These are phyloP conservation scores for Dryas integrifolia DNA, from an alignment of 331 rosid genomes.

Conservation along the genomic window DNA sequence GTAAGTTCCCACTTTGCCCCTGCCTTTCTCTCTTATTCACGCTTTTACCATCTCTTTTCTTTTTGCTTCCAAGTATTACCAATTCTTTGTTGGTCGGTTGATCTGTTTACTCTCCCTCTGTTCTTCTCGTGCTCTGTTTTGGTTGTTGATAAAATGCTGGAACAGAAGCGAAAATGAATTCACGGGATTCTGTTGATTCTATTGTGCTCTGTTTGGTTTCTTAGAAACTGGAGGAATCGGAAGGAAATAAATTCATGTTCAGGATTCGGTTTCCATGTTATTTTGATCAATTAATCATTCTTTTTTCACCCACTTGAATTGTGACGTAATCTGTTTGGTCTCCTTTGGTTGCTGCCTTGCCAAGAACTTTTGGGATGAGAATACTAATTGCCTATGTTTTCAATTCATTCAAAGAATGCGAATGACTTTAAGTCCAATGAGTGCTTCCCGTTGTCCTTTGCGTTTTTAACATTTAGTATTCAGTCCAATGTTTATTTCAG, in stretches of 20 bases:
- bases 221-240: not conserved
- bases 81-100: not conserved
- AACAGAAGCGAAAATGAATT: not conserved
- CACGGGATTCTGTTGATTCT: not conserved
- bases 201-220: not conserved
- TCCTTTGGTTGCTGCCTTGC: not conserved
- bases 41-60: not conserved
- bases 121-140: not conserved
- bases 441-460: constrained; percentile 12
- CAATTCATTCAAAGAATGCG: not conserved
- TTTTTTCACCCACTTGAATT: too few relatives aligned
- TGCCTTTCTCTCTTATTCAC: not conserved
- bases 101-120: not conserved
- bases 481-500: not conserved
- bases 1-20: constrained; percentile 38
- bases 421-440: not conserved
- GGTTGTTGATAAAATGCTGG: not conserved
- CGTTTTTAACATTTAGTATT: not conserved
- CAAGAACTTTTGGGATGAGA: not conserved
- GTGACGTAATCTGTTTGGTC: not conserved
- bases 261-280: too few relatives aligned
- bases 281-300: not conserved
- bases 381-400: not conserved
- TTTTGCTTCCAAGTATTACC: not conserved
- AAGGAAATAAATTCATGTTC: too few relatives aligned